These are phyloP conservation scores for Sanghuangporus weigelae DNA, from an alignment of 1,284 basidiomycete genomes.

Conservation along the genomic window DNA sequence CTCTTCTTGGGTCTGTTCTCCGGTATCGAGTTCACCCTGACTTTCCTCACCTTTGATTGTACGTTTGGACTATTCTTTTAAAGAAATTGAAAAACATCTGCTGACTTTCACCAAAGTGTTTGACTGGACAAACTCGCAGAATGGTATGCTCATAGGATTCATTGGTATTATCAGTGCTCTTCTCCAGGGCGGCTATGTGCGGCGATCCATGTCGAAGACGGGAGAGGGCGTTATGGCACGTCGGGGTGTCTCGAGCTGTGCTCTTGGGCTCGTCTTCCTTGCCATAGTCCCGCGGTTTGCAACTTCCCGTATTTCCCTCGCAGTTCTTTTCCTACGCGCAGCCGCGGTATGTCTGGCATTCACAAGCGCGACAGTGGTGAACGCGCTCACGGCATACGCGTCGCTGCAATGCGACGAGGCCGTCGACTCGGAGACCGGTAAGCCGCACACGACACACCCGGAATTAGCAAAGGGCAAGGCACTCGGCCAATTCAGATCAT, in stretches of 20 bases:
- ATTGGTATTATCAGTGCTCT: slow-evolving; percentile 86
- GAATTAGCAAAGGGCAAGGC: slow-evolving; percentile 79
- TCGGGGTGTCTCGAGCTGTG: slow-evolving; percentile 69
- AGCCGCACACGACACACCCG: slow-evolving; percentile 50
- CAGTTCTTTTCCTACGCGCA: slow-evolving; percentile 60
- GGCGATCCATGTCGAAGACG: slow-evolving; percentile 61
- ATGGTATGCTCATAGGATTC: slow-evolving; percentile 80
- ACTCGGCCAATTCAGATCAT: slow-evolving; percentile 79
- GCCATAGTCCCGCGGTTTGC: slow-evolving; percentile 60
- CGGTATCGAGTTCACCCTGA: slow-evolving; percentile 88
- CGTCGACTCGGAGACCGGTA: slow-evolving; percentile 51
- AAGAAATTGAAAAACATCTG: neutral
- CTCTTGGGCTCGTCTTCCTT: slow-evolving; percentile 62
- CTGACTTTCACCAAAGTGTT: slow-evolving; percentile 47
- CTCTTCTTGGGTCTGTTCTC: slow-evolving; percentile 85
- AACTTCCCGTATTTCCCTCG: slow-evolving; percentile 35
- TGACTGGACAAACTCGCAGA: slow-evolving; percentile 85
- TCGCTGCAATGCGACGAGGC: slow-evolving; percentile 81
- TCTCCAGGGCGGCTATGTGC: slow-evolving; percentile 88
- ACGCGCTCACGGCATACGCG: slow-evolving; percentile 79
- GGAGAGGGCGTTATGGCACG: slow-evolving; percentile 78
- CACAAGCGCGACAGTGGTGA: slow-evolving; percentile 90
- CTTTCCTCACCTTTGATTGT: slow-evolving; percentile 86
- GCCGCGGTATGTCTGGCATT: slow-evolving; percentile 82
- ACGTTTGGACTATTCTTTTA: slow-evolving; percentile 28